Percentiles rank a stretch among this genome's conserved stretches.
phyloP scores from a whole-genome alignment of 331 rosid genomes.

The Pyrus hybrid region DNA sequence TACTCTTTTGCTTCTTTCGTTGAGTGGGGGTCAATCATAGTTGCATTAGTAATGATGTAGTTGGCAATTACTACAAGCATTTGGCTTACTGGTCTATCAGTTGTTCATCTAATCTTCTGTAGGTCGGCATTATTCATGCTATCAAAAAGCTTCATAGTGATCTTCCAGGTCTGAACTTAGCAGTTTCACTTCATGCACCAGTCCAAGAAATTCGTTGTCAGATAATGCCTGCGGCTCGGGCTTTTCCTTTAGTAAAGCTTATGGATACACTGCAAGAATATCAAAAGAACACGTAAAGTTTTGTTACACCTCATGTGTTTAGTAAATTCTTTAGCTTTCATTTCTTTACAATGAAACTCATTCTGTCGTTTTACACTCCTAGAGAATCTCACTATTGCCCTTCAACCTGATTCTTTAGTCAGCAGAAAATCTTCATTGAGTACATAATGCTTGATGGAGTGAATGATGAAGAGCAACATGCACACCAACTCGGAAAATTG shows the following conservation, averaged over 20 bases:
- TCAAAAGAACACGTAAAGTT: conserved; percentile 58
- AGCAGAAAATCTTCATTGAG: conserved; percentile 86
- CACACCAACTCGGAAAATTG: conserved; percentile 82
- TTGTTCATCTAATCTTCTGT: conserved; percentile 12
- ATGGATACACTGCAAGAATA: conserved; percentile 78
- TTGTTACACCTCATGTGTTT: neutral
- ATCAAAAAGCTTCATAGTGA: conserved; percentile 83
- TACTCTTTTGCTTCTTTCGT: neutral
- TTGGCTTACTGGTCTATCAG: conserved; percentile 10
- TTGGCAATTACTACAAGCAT: conserved; percentile 5
- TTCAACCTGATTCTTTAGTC: conserved; percentile 27
- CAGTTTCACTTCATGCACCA: conserved; percentile 95
- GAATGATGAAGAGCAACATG: conserved; percentile 87
- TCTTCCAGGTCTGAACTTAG: conserved; percentile 91
- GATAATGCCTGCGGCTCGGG: conserved; percentile 99
- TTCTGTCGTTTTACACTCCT: neutral
- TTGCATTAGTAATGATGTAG: neutral
- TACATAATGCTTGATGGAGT: conserved; percentile 97
- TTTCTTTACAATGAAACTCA: neutral
- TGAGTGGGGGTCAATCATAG: neutral
- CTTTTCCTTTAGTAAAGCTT: conserved; percentile 83
- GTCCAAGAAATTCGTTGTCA: conserved; percentile 87
- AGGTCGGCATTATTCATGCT: conserved; percentile 93
- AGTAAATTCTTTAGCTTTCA: neutral
- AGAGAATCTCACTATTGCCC: neutral